Conservation (phyloP, 805 yeast species). For the Zygosaccharomyces kombuchaensis region DNA sequence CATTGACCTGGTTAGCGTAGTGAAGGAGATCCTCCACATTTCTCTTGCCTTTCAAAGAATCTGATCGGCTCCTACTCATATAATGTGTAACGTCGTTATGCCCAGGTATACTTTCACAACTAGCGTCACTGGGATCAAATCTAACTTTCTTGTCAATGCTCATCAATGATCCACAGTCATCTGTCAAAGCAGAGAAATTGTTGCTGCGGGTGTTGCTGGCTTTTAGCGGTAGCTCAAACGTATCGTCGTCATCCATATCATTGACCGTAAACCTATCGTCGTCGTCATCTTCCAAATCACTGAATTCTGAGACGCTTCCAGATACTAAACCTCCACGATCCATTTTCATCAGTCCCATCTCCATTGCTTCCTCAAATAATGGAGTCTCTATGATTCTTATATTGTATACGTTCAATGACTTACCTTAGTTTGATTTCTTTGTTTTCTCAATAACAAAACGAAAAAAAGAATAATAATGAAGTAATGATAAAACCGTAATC, state of each 20-base stretch:
- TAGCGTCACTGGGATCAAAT: conserved; percentile 13
- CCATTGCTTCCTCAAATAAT: not conserved
- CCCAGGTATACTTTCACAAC: not conserved
- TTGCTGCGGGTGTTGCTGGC: conserved; percentile 15
- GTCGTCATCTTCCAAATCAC: conserved; percentile 13
- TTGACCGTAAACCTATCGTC: conserved; percentile 11
- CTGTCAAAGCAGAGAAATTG: conserved; percentile 24
- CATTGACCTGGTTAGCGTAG: conserved; percentile 29
- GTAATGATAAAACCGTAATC: not conserved
- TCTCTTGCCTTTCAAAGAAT: conserved; percentile 10
- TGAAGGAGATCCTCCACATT: conserved; percentile 30
- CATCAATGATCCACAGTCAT: conserved; percentile 11
- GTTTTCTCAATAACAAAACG: not conserved
- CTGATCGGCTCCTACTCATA: conserved; percentile 7
- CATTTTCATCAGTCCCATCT: conserved; percentile 3
- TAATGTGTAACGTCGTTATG: not conserved
- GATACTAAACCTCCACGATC: conserved; percentile 5
- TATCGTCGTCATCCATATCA: conserved; percentile 19
- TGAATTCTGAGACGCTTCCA: conserved; percentile 13
- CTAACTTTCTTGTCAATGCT: conserved; percentile 18
- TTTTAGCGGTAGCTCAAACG: conserved; percentile 28
- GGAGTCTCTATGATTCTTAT: not conserved
- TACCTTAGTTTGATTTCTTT: not conserved
- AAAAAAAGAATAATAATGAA: not conserved
- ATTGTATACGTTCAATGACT: not conserved